These are phyloP conservation scores for Byssochlamys sp. DNA, from an alignment of 2,329 filamentous ascomycete genomes.

Conservation along the genomic window DNA sequence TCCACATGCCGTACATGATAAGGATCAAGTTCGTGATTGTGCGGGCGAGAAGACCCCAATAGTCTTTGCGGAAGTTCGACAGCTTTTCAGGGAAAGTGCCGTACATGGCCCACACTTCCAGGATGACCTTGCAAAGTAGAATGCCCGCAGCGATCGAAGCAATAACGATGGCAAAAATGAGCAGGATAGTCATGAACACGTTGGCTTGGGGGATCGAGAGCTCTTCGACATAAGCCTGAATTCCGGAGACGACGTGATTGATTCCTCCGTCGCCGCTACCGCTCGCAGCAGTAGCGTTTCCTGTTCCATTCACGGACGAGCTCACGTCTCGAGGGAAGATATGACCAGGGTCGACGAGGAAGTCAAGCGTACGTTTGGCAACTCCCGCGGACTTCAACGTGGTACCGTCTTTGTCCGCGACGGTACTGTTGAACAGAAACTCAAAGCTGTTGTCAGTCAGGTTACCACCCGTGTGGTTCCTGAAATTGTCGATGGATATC, in stretches of 20 bases:
- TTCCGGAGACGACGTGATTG: constrained; percentile 56
- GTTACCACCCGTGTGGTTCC: constrained; percentile 72
- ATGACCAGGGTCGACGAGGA: constrained; percentile 32
- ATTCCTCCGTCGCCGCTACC: constrained; percentile 32
- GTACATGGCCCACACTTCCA: constrained; percentile 85
- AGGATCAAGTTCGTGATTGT: constrained; percentile 84
- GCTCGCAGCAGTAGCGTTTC: constrained; percentile 17
- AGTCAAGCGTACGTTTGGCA: constrained; percentile 48
- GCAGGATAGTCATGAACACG: constrained; percentile 88
- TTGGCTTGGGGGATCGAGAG: constrained; percentile 78
- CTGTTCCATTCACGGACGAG: constrained; percentile 34
- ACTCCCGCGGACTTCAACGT: constrained; percentile 36
- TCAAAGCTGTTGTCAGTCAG: constrained; percentile 68
- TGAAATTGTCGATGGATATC: constrained; percentile 72
- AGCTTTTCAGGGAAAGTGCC: constrained; percentile 74
- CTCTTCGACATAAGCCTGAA: constrained; percentile 74
- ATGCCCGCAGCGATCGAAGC: constrained; percentile 76
- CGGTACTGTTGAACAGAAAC: constrained; percentile 63
- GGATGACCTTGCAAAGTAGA: constrained; percentile 77
- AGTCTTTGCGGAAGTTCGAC: constrained; percentile 80
- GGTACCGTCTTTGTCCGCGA: constrained; percentile 58
- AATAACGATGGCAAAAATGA: constrained; percentile 79
- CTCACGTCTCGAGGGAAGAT: constrained; percentile 46
- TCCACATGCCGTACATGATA: constrained; percentile 88
- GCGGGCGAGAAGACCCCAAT: constrained; percentile 85